Conservation (phyloP, 75 land plant species). For the Cunninghamia lanceolata region DNA sequence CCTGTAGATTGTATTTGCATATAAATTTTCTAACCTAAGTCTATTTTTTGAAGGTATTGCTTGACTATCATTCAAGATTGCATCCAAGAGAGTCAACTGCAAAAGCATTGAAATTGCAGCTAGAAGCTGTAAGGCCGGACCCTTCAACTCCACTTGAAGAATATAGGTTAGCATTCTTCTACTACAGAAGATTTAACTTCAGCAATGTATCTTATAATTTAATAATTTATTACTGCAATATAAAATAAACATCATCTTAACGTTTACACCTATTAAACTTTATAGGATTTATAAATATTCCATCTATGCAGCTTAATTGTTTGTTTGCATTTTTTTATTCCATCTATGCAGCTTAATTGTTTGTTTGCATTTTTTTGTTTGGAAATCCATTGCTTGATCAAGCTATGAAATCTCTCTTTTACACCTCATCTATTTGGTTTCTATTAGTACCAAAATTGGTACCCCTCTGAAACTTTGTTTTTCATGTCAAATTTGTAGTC, state of each 20-base stretch:
- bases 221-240: background rate
- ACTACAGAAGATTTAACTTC: background rate
- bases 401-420: background rate
- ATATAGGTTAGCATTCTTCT: conserved; percentile 48
- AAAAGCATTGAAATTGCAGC: conserved; percentile 74
- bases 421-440: background rate
- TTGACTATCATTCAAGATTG: conserved; percentile 63
- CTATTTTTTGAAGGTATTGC: conserved; percentile 59
- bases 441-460: too few relatives aligned
- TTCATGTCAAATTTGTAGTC: too few relatives aligned
- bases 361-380: background rate
- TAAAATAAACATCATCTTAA: background rate
- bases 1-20: conserved; percentile 3
- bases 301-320: background rate
- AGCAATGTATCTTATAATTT: background rate
- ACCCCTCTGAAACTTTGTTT: too few relatives aligned
- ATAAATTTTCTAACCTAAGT: background rate
- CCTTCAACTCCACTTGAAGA: conserved; percentile 86
- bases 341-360: background rate
- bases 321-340: background rate
- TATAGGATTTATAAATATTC: background rate
- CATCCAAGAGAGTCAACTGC: conserved; percentile 79
- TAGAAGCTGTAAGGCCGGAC: conserved; percentile 92
- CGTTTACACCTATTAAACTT: background rate
- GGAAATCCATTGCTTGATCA: background rate